These are phyloP conservation scores for Rhizopogon vesiculosus DNA, from an alignment of 768 basidiomycete species.

Conservation along the genomic window DNA sequence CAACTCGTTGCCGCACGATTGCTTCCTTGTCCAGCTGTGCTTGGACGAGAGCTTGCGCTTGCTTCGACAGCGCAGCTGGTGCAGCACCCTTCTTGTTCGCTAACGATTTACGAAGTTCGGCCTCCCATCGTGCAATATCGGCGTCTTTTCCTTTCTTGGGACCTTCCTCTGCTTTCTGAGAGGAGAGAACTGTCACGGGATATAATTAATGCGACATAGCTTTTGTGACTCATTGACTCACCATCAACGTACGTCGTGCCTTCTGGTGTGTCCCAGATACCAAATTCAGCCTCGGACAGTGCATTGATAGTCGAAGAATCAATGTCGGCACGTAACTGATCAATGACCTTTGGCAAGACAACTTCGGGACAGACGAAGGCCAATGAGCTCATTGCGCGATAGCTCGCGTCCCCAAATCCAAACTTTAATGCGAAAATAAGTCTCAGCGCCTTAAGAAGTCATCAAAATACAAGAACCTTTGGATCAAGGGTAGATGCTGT, in stretches of 20 bases:
- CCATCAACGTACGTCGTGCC: constrained; percentile 83
- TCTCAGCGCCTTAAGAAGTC: background rate
- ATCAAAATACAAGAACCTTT: constrained; percentile 29
- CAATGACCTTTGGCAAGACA: constrained; percentile 66
- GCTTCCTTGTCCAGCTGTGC: constrained; percentile 82
- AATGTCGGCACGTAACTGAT: constrained; percentile 65
- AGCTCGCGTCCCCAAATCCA: constrained; percentile 64
- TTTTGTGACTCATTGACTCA: constrained; percentile 20
- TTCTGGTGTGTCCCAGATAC: constrained; percentile 81
- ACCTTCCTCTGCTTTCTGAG: constrained; percentile 47
- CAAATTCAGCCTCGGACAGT: constrained; percentile 70
- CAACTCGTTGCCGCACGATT: constrained; percentile 57
- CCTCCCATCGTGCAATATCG: constrained; percentile 93
- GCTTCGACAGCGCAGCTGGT: constrained; percentile 62
- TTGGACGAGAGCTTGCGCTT: constrained; percentile 78
- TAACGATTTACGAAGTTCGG: constrained; percentile 81
- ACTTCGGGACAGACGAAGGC: constrained; percentile 72
- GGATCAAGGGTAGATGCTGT: constrained; percentile 38
- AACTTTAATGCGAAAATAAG: constrained; percentile 21
- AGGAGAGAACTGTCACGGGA: constrained; percentile 51
- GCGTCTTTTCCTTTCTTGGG: constrained; percentile 79
- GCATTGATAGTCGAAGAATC: constrained; percentile 50
- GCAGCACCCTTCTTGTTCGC: constrained; percentile 70
- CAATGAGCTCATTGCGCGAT: constrained; percentile 69
- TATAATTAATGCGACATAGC: background rate